phyloP scores from a whole-genome alignment of 2,329 filamentous ascomycete genomes.

The Alternaria incomplexa region DNA sequence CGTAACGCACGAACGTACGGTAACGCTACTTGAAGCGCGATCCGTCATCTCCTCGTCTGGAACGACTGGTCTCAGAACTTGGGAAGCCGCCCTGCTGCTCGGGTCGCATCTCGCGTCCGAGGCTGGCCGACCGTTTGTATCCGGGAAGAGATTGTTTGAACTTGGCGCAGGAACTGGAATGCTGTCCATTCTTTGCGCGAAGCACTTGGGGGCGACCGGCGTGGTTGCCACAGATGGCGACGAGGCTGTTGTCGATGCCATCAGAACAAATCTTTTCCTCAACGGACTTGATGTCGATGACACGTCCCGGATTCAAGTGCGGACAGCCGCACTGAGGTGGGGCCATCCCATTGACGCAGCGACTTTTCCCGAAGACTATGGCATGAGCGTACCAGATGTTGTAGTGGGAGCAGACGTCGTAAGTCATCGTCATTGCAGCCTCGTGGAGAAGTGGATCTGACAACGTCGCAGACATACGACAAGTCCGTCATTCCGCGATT shows the following conservation, averaged over 20 bases:
- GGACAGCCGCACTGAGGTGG: constrained; percentile 67
- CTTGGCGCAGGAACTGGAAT: constrained; percentile 80
- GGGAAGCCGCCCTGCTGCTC: constrained; percentile 79
- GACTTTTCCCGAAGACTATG: constrained; percentile 62
- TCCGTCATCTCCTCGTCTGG: constrained; percentile 72
- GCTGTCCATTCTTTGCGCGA: constrained; percentile 75
- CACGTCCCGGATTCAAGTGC: constrained; percentile 42
- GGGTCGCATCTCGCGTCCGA: constrained; percentile 67
- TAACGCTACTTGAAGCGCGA: constrained; percentile 73
- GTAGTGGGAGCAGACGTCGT: constrained; percentile 77
- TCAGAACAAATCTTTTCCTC: constrained; percentile 71
- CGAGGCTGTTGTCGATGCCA: constrained; percentile 70
- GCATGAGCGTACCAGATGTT: constrained; percentile 60
- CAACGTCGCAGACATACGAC: constrained; percentile 68
- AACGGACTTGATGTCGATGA: constrained; percentile 65
- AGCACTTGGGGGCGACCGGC: constrained; percentile 64
- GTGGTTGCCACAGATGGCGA: constrained; percentile 77
- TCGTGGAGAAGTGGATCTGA: constrained; percentile 18
- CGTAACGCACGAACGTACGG: constrained; percentile 37
- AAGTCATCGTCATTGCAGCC: constrained; percentile 33
- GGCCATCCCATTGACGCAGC: constrained; percentile 65
- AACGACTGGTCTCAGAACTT: constrained; percentile 79
- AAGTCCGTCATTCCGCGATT: constrained; percentile 66
- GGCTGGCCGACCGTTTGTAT: constrained; percentile 55
- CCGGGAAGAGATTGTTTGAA: constrained; percentile 68